These are phyloP conservation scores for Podaxis rugospora DNA, from an alignment of 768 basidiomycete species.

Conservation along the genomic window DNA sequence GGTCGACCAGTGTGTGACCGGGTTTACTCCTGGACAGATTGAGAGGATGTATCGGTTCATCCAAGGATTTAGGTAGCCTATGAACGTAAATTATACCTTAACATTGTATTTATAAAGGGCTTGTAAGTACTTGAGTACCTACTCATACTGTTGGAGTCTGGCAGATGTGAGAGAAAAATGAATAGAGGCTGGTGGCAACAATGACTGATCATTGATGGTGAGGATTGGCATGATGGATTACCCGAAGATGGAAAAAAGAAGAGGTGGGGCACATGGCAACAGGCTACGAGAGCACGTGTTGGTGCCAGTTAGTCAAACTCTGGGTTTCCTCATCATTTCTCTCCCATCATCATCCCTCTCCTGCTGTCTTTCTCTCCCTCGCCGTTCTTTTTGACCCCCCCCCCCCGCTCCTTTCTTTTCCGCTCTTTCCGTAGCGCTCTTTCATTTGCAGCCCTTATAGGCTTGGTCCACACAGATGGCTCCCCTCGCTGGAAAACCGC, in stretches of 20 bases:
- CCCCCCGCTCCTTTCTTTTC: slow-evolving; percentile 10
- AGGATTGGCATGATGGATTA: neutral
- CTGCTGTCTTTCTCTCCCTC: neutral
- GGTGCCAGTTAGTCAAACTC: neutral
- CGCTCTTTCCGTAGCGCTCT: slow-evolving; percentile 7
- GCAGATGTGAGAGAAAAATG: neutral
- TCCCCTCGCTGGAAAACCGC: slow-evolving; percentile 57
- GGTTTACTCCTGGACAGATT: slow-evolving; percentile 40
- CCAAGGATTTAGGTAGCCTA: slow-evolving; percentile 10
- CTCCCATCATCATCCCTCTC: neutral
- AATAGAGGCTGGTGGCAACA: neutral
- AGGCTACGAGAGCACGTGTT: neutral
- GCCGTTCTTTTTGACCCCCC: neutral
- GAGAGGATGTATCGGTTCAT: slow-evolving; percentile 26
- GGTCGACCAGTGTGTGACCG: slow-evolving; percentile 39
- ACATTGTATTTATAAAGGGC: neutral
- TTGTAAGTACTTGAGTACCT: too few species aligned
- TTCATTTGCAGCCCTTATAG: slow-evolving; percentile 4
- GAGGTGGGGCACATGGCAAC: slow-evolving; percentile 3
- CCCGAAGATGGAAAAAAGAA: neutral
- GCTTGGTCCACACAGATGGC: slow-evolving; percentile 23
- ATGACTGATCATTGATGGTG: neutral
- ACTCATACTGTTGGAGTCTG: neutral
- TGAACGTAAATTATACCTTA: neutral
- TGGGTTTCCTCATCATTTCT: neutral